These are phyloP conservation scores for Hanseniaspora guilliermondii DNA, from an alignment of 805 yeast species.

Conservation along the genomic window DNA sequence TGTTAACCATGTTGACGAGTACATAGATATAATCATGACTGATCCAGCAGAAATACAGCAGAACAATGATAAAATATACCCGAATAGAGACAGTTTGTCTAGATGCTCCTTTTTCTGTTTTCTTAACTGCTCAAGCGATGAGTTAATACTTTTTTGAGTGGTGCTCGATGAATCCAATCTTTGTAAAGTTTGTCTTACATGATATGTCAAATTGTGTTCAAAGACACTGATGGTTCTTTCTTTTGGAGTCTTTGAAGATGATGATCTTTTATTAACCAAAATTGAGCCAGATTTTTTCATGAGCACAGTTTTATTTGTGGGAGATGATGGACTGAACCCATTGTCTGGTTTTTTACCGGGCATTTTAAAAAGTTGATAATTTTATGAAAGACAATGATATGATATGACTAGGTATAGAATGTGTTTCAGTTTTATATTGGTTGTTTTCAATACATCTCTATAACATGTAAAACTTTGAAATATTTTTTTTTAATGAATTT, in stretches of 20 bases:
- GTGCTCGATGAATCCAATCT: neutral
- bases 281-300: neutral
- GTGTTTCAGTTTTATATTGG: too few relatives aligned
- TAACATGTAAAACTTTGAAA: neutral
- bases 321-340: neutral
- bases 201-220: conserved; percentile 12
- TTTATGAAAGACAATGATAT: too few relatives aligned
- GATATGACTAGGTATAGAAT: too few relatives aligned
- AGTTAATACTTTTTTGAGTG: neutral
- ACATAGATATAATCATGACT: conserved; percentile 68
- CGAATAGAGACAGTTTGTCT: conserved; percentile 20
- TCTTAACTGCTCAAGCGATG: neutral
- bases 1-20: conserved; percentile 53
- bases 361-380: neutral
- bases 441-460: too few relatives aligned
- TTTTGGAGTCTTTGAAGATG: neutral
- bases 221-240: conserved; percentile 9
- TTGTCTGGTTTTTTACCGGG: neutral
- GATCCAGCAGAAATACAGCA: conserved; percentile 74
- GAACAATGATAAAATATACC: conserved; percentile 45
- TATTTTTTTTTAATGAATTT: neutral
- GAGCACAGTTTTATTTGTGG: neutral
- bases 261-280: neutral
- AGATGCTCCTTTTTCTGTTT: neutral
- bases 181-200: conserved; percentile 9